These are phyloP conservation scores for Paraleonurus japonicus DNA, from an alignment of 257 asterid species.

Conservation along the genomic window DNA sequence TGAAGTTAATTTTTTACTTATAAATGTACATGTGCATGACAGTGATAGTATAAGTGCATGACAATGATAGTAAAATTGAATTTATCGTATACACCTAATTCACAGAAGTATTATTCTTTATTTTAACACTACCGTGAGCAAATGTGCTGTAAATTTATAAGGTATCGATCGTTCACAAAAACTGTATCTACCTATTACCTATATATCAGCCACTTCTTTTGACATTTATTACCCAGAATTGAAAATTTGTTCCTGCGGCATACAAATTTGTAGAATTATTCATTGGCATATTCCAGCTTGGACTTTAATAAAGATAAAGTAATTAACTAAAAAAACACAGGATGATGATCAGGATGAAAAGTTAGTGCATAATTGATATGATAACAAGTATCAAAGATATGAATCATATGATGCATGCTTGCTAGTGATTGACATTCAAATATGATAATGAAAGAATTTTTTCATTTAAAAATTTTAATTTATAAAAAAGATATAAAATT, in stretches of 20 bases:
- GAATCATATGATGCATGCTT: conserved; percentile 10
- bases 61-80: too few species aligned
- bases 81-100: too few species aligned
- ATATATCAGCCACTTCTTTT: conserved; percentile 27
- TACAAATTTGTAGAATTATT: conserved; percentile 1
- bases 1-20: too few species aligned
- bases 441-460: too few species aligned
- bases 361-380: conserved; percentile 11
- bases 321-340: neutral
- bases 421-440: neutral
- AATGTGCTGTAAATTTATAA: too few species aligned
- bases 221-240: conserved; percentile 11
- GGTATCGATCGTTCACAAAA: neutral
- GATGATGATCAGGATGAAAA: neutral
- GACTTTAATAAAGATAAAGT: neutral
- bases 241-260: neutral
- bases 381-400: conserved; percentile 20
- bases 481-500: too few species aligned
- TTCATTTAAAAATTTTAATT: too few species aligned
- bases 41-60: too few species aligned
- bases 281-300: conserved; percentile 13
- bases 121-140: too few species aligned
- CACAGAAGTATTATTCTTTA: too few species aligned
- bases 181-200: neutral
- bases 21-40: too few species aligned